Base-by-base conservation (phyloP, 1,284 basidiomycete species). In the Somion occarium region DNA sequence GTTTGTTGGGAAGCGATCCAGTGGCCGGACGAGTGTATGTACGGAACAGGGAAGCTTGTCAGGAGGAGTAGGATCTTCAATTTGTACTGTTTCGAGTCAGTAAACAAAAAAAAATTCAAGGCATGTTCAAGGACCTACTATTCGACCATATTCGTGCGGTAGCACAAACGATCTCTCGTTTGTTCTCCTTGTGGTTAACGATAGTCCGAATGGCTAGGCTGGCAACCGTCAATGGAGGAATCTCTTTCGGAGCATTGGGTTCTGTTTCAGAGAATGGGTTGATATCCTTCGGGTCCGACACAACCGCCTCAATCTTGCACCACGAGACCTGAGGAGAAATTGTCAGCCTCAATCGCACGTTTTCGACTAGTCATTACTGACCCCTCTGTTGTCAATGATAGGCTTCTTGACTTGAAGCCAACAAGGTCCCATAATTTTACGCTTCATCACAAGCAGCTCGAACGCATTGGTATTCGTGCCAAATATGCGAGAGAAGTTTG, bases 381-480 rank as follows among this genome's bases (percentile, higher is more conserved):
- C 91, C 7, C 88, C 86, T 68, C 90, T 88, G 61, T 85, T 71
- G 50, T 88, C 85, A 19, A 92, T 71, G 43, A 79, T 70, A 11
- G 86, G 83, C 22, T 85, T 79, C 66, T 88, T 86, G 57, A 99
- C 79, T 53, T 88, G 80, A 46, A 99, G 75, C 97, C 96, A 99
- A 67, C 97, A 99, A 0, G 97, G 95, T 2, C 97, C 97, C 92
- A 98, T 98, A 57, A 99, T 98, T 70, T 93, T 94, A 34, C 94
- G 83, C 70, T 98, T 98, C 50, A 99, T 63, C 1, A 94, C 93
- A n/a, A 99, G 81, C 5, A 95, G 73, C 68, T 99, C 97, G 61
- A 99, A 99, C 0, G 96, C 88, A 51, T 75, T 91, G 1, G 94
- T 95, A 59, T 87, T 93, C 9, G 94, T 90, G n/a, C 97, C 96